A percentile compares a stretch with the other conserved stretches of the same genome.
Conservation (phyloP, 2,329 filamentous ascomycete genomes). For the Waltergamsia citrina region DNA sequence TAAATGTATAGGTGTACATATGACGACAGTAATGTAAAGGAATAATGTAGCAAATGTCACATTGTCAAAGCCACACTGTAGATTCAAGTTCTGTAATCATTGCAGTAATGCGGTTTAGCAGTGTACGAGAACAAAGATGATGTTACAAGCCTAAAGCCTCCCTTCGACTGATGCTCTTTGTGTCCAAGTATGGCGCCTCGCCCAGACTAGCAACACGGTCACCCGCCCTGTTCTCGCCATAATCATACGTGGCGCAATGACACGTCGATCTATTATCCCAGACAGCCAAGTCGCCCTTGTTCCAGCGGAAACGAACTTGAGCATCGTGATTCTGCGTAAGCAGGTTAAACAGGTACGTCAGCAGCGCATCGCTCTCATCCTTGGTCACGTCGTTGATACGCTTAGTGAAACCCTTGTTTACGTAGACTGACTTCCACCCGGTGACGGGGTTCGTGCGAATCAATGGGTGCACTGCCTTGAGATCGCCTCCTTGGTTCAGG, state of each 20-base stretch:
- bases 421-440: constrained; percentile 45
- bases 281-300: constrained; percentile 45
- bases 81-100: too few relatives aligned
- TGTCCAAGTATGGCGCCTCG: constrained; percentile 32
- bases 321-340: constrained; percentile 46
- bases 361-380: constrained; percentile 42
- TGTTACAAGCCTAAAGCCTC: constrained; percentile 22
- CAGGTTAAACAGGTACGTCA: constrained; percentile 36
- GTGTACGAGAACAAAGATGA: too few relatives aligned
- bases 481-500: constrained; percentile 42
- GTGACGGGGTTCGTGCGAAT: constrained; percentile 52
- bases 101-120: too few relatives aligned
- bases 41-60: not conserved
- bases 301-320: constrained; percentile 45
- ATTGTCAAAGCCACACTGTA: too few relatives aligned
- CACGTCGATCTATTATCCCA: constrained; percentile 62
- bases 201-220: constrained; percentile 31
- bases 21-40: too few relatives aligned
- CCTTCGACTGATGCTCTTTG: constrained; percentile 23
- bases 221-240: constrained; percentile 29
- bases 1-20: not conserved
- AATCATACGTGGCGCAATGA: constrained; percentile 56
- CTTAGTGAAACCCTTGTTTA: constrained; percentile 40
- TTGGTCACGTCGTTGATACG: constrained; percentile 44
- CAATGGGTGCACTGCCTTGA: constrained; percentile 41